Percentiles rank a stretch among this genome's conserved stretches.
Evolutionary conservation across 2,329 filamentous ascomycete genomes (phyloP).

Genomic region (Trichoderma sp.): DNA sequence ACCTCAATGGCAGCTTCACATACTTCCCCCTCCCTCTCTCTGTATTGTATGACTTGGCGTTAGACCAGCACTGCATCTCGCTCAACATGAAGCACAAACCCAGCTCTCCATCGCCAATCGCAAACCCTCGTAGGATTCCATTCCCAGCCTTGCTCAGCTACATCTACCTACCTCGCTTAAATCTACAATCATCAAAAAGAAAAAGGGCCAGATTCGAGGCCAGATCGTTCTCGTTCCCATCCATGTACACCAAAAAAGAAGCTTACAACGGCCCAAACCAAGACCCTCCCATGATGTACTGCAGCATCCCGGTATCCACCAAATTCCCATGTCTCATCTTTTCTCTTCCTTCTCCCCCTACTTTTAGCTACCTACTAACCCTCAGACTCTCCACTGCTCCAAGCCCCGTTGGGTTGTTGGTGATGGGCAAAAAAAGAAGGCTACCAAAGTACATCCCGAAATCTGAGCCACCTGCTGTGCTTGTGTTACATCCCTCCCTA

Average conservation of each 20-base stretch:
- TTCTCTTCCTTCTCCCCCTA: background rate
- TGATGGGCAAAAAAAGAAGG: background rate
- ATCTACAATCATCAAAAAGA: background rate
- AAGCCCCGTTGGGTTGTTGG: background rate
- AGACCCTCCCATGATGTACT: background rate
- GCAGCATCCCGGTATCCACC: background rate
- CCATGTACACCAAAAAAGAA: background rate
- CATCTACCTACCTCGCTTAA: background rate
- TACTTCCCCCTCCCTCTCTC: no score
- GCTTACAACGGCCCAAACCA: background rate
- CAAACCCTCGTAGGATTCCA: background rate
- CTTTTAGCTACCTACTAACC: background rate
- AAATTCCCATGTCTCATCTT: background rate
- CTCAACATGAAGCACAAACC: background rate
- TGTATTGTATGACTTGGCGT: background rate
- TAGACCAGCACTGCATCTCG: background rate
- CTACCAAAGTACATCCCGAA: background rate
- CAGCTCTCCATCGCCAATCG: background rate
- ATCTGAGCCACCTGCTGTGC: background rate
- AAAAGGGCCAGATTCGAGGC: background rate
- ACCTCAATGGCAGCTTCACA: background rate
- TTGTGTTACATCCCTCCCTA: background rate
- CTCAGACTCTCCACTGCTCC: background rate
- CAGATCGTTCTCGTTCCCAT: background rate
- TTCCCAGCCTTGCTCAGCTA: background rate